These are phyloP conservation scores for Penicillium waksmanii DNA, from an alignment of 495 filamentous ascomycete genomes.

Conservation along the genomic window DNA sequence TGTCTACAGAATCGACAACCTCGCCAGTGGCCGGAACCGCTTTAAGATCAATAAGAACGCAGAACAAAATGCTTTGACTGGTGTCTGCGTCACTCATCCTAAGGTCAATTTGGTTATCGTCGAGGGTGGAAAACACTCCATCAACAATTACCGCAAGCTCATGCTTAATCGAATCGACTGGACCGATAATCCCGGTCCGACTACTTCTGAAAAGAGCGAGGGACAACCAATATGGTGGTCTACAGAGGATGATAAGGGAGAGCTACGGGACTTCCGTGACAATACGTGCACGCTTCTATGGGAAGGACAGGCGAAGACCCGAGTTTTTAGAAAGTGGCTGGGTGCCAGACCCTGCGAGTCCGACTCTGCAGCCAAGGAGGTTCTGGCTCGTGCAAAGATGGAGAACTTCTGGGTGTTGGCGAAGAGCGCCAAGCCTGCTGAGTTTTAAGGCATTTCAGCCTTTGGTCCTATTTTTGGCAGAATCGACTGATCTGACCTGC, in stretches of 20 bases:
- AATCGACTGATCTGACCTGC: neutral
- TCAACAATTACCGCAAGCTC: constrained; percentile 82
- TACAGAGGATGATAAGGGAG: constrained; percentile 76
- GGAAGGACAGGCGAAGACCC: constrained; percentile 80
- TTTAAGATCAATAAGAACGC: constrained; percentile 93
- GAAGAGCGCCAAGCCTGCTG: constrained; percentile 63
- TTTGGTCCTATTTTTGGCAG: neutral
- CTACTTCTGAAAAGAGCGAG: constrained; percentile 62
- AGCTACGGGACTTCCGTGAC: constrained; percentile 73
- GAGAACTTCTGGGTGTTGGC: constrained; percentile 96
- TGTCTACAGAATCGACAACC: constrained; percentile 85
- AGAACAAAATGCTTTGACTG: constrained; percentile 82
- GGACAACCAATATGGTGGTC: constrained; percentile 70
- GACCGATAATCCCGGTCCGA: constrained; percentile 81
- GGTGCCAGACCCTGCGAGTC: constrained; percentile 83
- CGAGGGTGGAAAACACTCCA: constrained; percentile 82
- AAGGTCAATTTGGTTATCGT: constrained; percentile 86
- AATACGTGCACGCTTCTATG: constrained; percentile 85
- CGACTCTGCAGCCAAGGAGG: constrained; percentile 83
- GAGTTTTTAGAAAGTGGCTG: constrained; percentile 80
- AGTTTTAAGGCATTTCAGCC: constrained; percentile 23
- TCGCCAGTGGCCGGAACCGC: constrained; percentile 87
- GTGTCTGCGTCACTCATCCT: constrained; percentile 87
- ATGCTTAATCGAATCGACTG: constrained; percentile 94
- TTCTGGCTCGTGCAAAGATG: constrained; percentile 78